Conservation (phyloP, 2,329 filamentous ascomycete genomes). For the Cercospora sojina region DNA sequence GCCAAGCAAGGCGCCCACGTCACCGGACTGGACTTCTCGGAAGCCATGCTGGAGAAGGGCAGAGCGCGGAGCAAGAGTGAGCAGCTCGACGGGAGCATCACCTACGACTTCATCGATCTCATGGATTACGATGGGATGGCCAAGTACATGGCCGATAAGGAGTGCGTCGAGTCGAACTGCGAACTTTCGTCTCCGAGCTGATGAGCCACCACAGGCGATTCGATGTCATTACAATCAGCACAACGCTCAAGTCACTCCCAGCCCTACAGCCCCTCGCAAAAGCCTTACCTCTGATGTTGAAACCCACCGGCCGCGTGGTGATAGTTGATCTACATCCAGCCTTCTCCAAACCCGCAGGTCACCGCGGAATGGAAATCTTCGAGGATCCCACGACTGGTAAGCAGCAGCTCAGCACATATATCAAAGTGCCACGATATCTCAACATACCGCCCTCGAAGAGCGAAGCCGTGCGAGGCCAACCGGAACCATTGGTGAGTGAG, state of each 20-base stretch:
- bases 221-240: constrained; percentile 49
- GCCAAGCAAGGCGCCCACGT: constrained; percentile 41
- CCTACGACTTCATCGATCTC: constrained; percentile 43
- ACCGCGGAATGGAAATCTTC: constrained; percentile 43
- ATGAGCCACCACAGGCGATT: constrained; percentile 31
- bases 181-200: background rate
- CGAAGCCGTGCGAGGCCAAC: constrained; percentile 37
- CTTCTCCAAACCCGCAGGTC: constrained; percentile 50
- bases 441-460: constrained; percentile 44
- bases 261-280: constrained; percentile 46
- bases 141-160: constrained; percentile 26
- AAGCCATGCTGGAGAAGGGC: constrained; percentile 45
- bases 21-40: constrained; percentile 48
- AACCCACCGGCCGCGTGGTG: constrained; percentile 44
- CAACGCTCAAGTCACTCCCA: constrained; percentile 51
- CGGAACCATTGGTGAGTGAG: constrained; percentile 26
- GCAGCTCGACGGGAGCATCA: constrained; percentile 27
- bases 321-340: constrained; percentile 48
- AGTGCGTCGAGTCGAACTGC: background rate
- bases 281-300: constrained; percentile 45
- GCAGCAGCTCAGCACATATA: constrained; percentile 39
- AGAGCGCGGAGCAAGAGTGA: constrained; percentile 25
- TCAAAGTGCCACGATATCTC: constrained; percentile 47
- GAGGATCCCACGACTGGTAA: constrained; percentile 42
- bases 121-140: constrained; percentile 40